Evolutionary conservation across 179 eudicot species (phyloP).

Genomic region (Monotropa hypopitys): DNA sequence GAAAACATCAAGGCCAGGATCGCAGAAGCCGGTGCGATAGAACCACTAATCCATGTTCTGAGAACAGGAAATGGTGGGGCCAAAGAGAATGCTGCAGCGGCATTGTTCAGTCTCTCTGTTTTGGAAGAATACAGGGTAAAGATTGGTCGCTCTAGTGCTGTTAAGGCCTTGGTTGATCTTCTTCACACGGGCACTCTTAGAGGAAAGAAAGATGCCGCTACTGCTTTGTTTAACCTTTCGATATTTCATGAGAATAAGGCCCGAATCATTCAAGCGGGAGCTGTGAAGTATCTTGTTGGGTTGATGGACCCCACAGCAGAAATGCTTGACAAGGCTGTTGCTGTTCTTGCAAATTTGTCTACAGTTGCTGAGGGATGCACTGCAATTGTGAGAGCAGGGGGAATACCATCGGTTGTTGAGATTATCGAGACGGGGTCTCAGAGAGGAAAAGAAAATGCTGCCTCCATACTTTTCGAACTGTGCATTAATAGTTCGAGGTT

Average conservation of each 20-base stretch:
- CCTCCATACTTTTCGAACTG: slow-evolving; percentile 46
- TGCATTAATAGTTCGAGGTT: slow-evolving; percentile 31
- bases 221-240: slow-evolving; percentile 32
- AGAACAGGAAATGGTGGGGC: slow-evolving; percentile 27
- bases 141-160: slow-evolving; percentile 29
- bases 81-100: slow-evolving; percentile 33
- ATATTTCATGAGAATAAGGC: slow-evolving; percentile 27
- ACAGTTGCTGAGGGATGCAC: slow-evolving; percentile 35
- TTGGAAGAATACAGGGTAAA: slow-evolving; percentile 25
- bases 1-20: slow-evolving; percentile 38
- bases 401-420: slow-evolving; percentile 50
- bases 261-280: slow-evolving; percentile 32
- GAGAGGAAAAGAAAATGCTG: slow-evolving; percentile 55
- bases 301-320: slow-evolving; percentile 52
- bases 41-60: slow-evolving; percentile 32
- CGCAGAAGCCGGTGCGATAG: slow-evolving; percentile 22
- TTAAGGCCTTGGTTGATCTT: slow-evolving; percentile 26
- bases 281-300: slow-evolving; percentile 29
- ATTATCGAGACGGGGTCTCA: slow-evolving; percentile 53
- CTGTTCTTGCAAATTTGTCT: slow-evolving; percentile 50
- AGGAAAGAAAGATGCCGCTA: slow-evolving; percentile 33
- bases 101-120: slow-evolving; percentile 30
- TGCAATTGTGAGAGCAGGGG: slow-evolving; percentile 41
- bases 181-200: slow-evolving; percentile 25
- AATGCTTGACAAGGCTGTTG: slow-evolving; percentile 53